Conservation (phyloP, 805 yeast species). For the Candida caryicola region DNA sequence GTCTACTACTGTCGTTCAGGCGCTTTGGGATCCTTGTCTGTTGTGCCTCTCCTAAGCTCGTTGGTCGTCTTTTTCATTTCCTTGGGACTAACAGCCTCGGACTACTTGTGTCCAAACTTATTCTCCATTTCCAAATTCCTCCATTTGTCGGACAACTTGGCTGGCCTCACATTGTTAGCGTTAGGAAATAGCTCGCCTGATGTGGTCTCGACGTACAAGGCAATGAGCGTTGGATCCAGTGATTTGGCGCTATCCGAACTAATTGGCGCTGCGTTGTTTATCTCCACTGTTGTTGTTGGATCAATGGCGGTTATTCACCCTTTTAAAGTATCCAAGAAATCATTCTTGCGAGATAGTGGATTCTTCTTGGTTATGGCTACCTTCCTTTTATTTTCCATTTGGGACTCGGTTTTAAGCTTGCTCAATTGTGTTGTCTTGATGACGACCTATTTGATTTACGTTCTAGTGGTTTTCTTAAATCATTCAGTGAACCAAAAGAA, state of each 20-base stretch:
- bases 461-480: constrained; percentile 34
- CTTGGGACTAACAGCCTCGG: constrained; percentile 79
- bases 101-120: constrained; percentile 76
- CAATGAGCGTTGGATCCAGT: constrained; percentile 68
- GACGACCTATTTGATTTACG: constrained; percentile 55
- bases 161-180: constrained; percentile 85
- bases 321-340: constrained; percentile 47
- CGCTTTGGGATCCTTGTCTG: constrained; percentile 10
- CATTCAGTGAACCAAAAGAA: constrained; percentile 19
- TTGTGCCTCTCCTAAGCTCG: constrained; percentile 17
- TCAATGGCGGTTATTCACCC: constrained; percentile 69
- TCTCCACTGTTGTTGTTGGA: constrained; percentile 78
- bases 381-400: constrained; percentile 49
- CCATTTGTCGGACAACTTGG: constrained; percentile 67
- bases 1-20: constrained; percentile 29
- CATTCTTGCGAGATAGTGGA: constrained; percentile 59
- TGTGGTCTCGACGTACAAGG: constrained; percentile 77
- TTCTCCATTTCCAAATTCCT: constrained; percentile 60
- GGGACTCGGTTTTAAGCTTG: constrained; percentile 52
- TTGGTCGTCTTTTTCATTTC: constrained; percentile 51
- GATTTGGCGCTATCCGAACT: constrained; percentile 85
- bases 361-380: constrained; percentile 54
- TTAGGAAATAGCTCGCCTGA: constrained; percentile 94
- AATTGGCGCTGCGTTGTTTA: constrained; percentile 86
- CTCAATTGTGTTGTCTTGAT: constrained; percentile 60